phyloP scores from a whole-genome alignment of 192 early-diverging fungal genomes.

The Entomortierella chlamydospora region DNA sequence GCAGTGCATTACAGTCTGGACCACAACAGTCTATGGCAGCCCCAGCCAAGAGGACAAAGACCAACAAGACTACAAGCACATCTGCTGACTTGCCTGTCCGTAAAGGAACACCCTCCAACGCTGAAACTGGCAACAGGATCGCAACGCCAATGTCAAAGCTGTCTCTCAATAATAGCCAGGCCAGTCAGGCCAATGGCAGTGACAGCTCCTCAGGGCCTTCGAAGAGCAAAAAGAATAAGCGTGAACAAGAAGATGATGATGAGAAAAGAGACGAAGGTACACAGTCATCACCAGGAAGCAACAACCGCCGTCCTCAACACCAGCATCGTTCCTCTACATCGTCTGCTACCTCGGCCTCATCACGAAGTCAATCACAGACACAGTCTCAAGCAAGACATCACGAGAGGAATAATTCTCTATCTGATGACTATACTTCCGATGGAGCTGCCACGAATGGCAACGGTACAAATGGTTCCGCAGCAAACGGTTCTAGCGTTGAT shows the following conservation, averaged over 20 bases:
- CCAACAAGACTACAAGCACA: constrained; percentile 18
- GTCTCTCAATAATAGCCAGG: constrained; percentile 13
- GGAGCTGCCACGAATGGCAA: neutral
- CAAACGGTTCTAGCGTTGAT: neutral
- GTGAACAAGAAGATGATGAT: constrained; percentile 22
- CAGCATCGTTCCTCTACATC: neutral
- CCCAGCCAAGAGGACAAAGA: constrained; percentile 46
- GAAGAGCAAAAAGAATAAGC: constrained; percentile 44
- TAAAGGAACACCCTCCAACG: constrained; percentile 9
- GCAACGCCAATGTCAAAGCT: constrained; percentile 44
- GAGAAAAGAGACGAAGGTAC: constrained; percentile 1
- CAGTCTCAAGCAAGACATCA: neutral
- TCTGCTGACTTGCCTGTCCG: constrained; percentile 4
- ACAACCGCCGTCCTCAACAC: neutral
- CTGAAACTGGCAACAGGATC: constrained; percentile 6
- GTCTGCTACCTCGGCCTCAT: constrained; percentile 5
- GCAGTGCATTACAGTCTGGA: neutral
- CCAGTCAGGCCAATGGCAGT: neutral
- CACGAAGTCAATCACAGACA: neutral
- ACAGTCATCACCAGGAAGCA: neutral
- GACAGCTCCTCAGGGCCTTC: neutral
- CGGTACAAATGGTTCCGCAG: neutral
- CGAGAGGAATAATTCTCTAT: constrained; percentile 19
- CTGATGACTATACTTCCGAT: constrained; percentile 23
- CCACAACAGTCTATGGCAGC: neutral